phyloP scores from a whole-genome alignment of 1,139 yeast species.

The Pichia kudriavzevii region DNA sequence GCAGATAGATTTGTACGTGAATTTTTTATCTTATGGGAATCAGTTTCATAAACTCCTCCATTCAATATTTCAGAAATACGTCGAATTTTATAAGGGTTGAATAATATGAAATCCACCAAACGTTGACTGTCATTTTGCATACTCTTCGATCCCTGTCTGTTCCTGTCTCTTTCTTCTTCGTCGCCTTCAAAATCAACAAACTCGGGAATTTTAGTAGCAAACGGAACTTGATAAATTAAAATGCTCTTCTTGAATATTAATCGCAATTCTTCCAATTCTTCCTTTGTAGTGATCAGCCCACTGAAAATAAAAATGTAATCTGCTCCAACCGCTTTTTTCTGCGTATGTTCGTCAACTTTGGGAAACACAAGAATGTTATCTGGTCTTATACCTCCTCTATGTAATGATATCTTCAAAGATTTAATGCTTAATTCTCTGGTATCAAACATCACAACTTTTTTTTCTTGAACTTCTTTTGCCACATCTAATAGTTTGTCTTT shows the following conservation, averaged over 20 bases:
- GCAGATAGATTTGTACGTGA: too few species aligned
- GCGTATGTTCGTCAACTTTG: conserved; percentile 1
- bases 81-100: conserved; percentile 33
- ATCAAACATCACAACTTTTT: conserved; percentile 5
- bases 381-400: conserved; percentile 28
- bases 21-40: too few species aligned
- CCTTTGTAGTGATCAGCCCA: background rate
- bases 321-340: background rate
- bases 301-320: conserved; percentile 6
- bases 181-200: conserved; percentile 14
- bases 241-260: conserved; percentile 1
- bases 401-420: conserved; percentile 31
- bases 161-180: conserved; percentile 24
- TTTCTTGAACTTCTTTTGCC: conserved; percentile 7
- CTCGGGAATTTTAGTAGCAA: conserved; percentile 13
- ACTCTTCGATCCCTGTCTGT: too few species aligned
- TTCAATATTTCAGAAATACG: conserved; percentile 23
- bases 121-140: background rate
- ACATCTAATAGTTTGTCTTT: conserved; percentile 4
- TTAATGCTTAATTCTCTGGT: conserved; percentile 3
- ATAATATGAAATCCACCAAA: conserved; percentile 28
- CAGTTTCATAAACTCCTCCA: background rate
- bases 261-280: conserved; percentile 1
- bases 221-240: conserved; percentile 12
- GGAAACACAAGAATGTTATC: conserved; percentile 2